Percentiles rank a stretch among this genome's conserved stretches.
Evolutionary conservation across 345 rosid species (phyloP).

Genomic region (Populus ilicifolia): DNA sequence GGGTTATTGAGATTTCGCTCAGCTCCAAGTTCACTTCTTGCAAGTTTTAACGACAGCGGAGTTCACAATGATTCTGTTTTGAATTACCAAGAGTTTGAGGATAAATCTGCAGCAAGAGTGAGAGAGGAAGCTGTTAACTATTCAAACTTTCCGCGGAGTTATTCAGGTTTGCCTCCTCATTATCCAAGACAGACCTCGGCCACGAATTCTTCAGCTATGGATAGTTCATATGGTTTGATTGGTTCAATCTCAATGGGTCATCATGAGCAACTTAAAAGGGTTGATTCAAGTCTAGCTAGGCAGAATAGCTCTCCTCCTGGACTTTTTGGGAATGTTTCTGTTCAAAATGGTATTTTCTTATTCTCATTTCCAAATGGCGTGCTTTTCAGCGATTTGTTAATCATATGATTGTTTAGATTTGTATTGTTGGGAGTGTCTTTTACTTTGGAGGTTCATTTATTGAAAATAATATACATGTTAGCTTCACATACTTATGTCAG

Average conservation of each 20-base stretch:
- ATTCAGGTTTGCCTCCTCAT: conserved; percentile 69
- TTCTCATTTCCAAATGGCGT: conserved; percentile 4
- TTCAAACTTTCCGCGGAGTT: conserved; percentile 40
- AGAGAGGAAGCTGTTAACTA: conserved; percentile 29
- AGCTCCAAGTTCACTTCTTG: conserved; percentile 63
- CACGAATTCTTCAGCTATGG: conserved; percentile 44
- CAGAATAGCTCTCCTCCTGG: conserved; percentile 89
- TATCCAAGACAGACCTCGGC: conserved; percentile 61
- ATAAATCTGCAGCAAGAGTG: conserved; percentile 22
- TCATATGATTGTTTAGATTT: not conserved
- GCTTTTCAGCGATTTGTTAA: not conserved
- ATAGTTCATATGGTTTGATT: conserved; percentile 41
- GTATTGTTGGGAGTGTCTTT: not conserved
- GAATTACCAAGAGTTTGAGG: conserved; percentile 28
- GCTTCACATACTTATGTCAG: not conserved
- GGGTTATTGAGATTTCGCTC: conserved; percentile 83
- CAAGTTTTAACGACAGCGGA: conserved; percentile 32
- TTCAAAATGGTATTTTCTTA: conserved; percentile 59
- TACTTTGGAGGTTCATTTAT: not conserved
- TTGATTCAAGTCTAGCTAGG: conserved; percentile 48
- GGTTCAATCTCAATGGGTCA: conserved; percentile 35
- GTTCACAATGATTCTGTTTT: conserved; percentile 25
- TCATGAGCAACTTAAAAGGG: conserved; percentile 34
- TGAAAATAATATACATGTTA: not conserved
- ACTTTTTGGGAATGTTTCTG: conserved; percentile 52